A percentile compares a stretch with the other conserved stretches of the same genome.
phyloP scores from a whole-genome alignment of 768 basidiomycete species.

The Trametes elegans region DNA sequence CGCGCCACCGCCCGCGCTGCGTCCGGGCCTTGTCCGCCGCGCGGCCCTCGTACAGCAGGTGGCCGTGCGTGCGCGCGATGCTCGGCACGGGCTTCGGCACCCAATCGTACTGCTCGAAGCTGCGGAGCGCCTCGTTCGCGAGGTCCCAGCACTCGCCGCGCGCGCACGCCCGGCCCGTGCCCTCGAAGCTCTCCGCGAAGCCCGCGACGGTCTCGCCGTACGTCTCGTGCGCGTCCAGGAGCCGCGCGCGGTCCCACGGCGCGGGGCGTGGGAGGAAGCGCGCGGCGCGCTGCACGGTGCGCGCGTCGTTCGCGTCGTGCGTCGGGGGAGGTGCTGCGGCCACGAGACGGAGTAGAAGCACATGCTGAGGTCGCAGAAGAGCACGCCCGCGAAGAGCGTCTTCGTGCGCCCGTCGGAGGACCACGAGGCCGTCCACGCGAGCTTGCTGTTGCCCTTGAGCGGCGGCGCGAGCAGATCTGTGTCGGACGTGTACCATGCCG shows the following conservation, averaged over 20 bases:
- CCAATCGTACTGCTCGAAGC: slow-evolving; percentile 40
- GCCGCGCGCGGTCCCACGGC: slow-evolving; percentile 32
- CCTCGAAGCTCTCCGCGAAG: slow-evolving; percentile 47
- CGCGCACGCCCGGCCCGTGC: slow-evolving; percentile 42
- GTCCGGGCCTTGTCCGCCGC: slow-evolving; percentile 32
- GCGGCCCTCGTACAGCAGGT: slow-evolving; percentile 46
- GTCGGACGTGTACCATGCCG: slow-evolving; percentile 39
- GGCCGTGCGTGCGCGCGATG: slow-evolving; percentile 52
- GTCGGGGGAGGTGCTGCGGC: slow-evolving; percentile 24
- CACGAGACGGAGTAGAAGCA: slow-evolving; percentile 47
- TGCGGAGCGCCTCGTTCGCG: slow-evolving; percentile 47
- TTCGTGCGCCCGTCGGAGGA: slow-evolving; percentile 29
- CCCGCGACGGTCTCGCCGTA: slow-evolving; percentile 49
- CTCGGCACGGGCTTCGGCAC: slow-evolving; percentile 46
- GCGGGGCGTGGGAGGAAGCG: slow-evolving; percentile 40
- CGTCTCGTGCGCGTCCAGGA: slow-evolving; percentile 43
- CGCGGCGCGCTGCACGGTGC: slow-evolving; percentile 35
- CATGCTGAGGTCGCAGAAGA: slow-evolving; percentile 50
- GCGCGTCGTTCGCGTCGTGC: slow-evolving; percentile 32
- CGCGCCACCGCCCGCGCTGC: slow-evolving; percentile 45
- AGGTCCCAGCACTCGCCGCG: slow-evolving; percentile 61
- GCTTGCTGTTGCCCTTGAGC: slow-evolving; percentile 19
- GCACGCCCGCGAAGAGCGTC: slow-evolving; percentile 35
- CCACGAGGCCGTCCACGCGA: slow-evolving; percentile 28
- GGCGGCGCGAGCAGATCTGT: slow-evolving; percentile 34